Evolutionary conservation across 306 rosid species (phyloP).

Genomic region (Gastrolobium bilobum): DNA sequence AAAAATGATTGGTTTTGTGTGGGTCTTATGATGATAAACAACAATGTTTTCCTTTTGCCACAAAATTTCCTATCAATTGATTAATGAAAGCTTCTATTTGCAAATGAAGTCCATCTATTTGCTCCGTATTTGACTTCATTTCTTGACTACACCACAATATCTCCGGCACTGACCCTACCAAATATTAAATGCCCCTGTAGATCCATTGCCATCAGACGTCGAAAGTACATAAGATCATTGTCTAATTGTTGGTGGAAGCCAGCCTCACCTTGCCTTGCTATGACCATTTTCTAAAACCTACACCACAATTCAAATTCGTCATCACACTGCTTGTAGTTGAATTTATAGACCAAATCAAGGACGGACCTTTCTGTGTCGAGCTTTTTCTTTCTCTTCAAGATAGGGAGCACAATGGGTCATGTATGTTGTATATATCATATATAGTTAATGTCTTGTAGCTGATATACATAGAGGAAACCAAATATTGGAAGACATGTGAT

Average conservation of each 20-base stretch:
- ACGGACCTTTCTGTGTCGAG: conserved; percentile 45
- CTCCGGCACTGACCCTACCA: conserved; percentile 53
- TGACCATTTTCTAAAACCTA: conserved; percentile 42
- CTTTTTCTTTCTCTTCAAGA: conserved; percentile 35
- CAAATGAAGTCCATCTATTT: conserved; percentile 14
- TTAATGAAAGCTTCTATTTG: background rate
- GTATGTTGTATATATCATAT: conserved; percentile 28
- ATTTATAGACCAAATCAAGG: conserved; percentile 58
- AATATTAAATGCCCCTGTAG: conserved; percentile 50
- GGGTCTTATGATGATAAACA: conserved; percentile 54
- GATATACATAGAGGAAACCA: conserved; percentile 54
- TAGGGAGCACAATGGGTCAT: conserved; percentile 56
- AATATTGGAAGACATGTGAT: conserved; percentile 51
- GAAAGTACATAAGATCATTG: conserved; percentile 67
- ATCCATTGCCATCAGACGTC: conserved; percentile 53
- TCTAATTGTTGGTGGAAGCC: conserved; percentile 72
- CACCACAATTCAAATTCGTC: conserved; percentile 43
- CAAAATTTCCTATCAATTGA: conserved; percentile 41
- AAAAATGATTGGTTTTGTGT: conserved; percentile 47
- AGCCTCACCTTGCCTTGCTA: conserved; percentile 45
- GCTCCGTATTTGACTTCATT: conserved; percentile 48
- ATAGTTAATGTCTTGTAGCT: conserved; percentile 41
- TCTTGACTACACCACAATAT: conserved; percentile 26
- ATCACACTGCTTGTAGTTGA: conserved; percentile 46
- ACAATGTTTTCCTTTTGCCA: conserved; percentile 53